Percentiles rank a stretch among this genome's conserved stretches.
Evolutionary conservation across 2,329 filamentous ascomycete species (phyloP).

Genomic region (Bimuria novae-zelandiae): DNA sequence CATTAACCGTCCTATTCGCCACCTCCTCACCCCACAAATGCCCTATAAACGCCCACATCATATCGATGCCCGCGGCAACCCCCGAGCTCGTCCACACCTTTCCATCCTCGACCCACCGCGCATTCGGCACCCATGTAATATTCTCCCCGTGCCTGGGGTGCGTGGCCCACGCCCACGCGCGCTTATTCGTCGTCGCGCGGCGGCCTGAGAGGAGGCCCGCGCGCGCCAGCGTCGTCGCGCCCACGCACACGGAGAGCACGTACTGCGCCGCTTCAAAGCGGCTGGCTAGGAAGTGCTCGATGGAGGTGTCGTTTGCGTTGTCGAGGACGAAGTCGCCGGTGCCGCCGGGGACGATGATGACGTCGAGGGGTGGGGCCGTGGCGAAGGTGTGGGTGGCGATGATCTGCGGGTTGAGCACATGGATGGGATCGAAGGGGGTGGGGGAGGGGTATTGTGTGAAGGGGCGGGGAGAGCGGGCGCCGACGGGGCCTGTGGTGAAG

Average conservation of each 20-base stretch:
- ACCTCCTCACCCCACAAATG: constrained; percentile 56
- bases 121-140: constrained; percentile 63
- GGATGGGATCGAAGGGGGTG: neutral
- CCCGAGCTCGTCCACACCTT: constrained; percentile 69
- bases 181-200: constrained; percentile 68
- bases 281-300: constrained; percentile 48
- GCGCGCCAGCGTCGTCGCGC: constrained; percentile 59
- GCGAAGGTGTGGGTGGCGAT: constrained; percentile 58
- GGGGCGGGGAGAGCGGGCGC: neutral
- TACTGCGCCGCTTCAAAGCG: constrained; percentile 50
- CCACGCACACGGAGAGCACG: constrained; percentile 67
- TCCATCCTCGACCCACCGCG: constrained; percentile 66
- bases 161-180: constrained; percentile 47
- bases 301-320: constrained; percentile 23
- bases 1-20: constrained; percentile 51
- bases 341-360: constrained; percentile 67
- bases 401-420: constrained; percentile 36
- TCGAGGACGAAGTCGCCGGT: constrained; percentile 45
- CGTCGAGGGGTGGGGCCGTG: constrained; percentile 56
- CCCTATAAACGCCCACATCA: constrained; percentile 59
- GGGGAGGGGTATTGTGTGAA: neutral
- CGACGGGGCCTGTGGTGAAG: constrained; percentile 7
- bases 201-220: constrained; percentile 63
- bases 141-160: constrained; percentile 52
- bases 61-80: constrained; percentile 64